Evolutionary conservation across 2,329 filamentous ascomycete species (phyloP).

Genomic region (Trichoderma citrinoviride): DNA sequence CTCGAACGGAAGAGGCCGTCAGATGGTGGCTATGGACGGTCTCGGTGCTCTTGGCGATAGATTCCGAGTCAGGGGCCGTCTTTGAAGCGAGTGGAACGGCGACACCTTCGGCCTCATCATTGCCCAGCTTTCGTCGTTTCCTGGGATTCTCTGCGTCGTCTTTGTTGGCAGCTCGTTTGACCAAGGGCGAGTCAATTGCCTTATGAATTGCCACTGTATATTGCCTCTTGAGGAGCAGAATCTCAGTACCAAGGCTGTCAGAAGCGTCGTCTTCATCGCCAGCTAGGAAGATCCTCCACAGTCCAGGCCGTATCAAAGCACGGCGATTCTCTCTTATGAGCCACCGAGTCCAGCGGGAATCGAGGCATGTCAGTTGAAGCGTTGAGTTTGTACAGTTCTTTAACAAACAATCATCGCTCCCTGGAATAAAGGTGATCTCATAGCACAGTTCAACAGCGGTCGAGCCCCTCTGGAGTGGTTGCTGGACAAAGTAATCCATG

Average conservation of each 20-base stretch:
- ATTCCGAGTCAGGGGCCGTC: not conserved
- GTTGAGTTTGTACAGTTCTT: not conserved
- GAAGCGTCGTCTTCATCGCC: not conserved
- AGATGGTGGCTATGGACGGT: not conserved
- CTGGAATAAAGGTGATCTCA: constrained; percentile 1
- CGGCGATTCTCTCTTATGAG: not conserved
- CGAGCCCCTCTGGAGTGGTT: not conserved
- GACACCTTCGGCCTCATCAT: not conserved
- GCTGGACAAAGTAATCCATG: not conserved
- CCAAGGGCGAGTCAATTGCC: not conserved
- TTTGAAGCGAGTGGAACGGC: not conserved
- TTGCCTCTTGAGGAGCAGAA: not conserved
- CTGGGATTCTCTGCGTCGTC: not conserved
- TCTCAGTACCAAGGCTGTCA: not conserved
- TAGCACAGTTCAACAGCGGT: not conserved
- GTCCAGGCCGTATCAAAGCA: not conserved
- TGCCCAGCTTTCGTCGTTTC: not conserved
- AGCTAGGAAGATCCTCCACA: constrained; percentile 2
- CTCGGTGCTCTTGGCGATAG: not conserved
- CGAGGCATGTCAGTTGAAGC: not conserved
- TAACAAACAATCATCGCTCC: not conserved
- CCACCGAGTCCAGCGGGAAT: not conserved
- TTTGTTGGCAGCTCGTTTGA: not conserved
- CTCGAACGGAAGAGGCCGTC: not conserved
- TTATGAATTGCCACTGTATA: not conserved